These are phyloP conservation scores for Mrakia frigida DNA, from an alignment of 768 basidiomycete genomes.

Conservation along the genomic window DNA sequence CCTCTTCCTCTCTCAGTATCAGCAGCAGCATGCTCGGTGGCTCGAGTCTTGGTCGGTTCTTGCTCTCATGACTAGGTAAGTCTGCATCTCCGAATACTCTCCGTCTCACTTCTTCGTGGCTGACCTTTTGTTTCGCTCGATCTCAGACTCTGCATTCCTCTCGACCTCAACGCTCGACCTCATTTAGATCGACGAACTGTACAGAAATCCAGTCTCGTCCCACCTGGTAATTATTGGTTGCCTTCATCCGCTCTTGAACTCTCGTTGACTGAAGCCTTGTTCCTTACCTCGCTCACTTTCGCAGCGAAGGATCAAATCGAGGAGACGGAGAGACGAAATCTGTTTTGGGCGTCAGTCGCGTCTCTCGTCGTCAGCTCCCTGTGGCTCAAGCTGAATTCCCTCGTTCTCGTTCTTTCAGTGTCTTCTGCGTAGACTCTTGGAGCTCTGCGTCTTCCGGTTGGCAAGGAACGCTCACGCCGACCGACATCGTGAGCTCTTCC, in stretches of 20 bases:
- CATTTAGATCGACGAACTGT: background rate
- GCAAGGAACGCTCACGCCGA: background rate
- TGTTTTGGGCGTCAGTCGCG: constrained; percentile 57
- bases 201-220: background rate
- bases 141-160: background rate
- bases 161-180: background rate
- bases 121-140: background rate
- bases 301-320: constrained; percentile 61
- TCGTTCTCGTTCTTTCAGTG: background rate
- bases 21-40: constrained; percentile 9
- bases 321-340: constrained; percentile 65
- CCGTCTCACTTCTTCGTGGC: too few relatives aligned
- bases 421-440: constrained; percentile 5
- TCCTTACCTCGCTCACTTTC: constrained; percentile 60
- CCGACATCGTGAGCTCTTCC: background rate
- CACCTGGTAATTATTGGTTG: constrained; percentile 46
- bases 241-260: too few relatives aligned
- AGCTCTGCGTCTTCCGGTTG: background rate
- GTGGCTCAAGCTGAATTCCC: background rate
- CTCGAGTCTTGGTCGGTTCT: background rate
- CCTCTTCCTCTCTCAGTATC: constrained; percentile 6
- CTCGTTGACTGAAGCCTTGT: constrained; percentile 66
- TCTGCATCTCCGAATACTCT: background rate
- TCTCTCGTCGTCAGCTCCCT: background rate
- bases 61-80: background rate